Conservation (phyloP, 805 yeast species). For the Pichia cabralensis region DNA sequence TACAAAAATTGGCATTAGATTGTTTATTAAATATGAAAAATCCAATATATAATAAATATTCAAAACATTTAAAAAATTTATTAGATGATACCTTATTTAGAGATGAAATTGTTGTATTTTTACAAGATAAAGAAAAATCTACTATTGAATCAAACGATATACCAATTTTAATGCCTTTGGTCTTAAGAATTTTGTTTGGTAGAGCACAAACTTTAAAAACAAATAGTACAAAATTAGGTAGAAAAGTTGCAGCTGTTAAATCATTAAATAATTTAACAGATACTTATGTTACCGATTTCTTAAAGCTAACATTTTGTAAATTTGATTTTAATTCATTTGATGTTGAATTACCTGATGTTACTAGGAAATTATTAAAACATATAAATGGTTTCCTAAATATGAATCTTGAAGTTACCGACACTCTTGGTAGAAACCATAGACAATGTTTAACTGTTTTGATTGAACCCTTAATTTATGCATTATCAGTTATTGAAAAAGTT, state of each 20-base stretch:
- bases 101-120: conserved; percentile 68
- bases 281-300: conserved; percentile 45
- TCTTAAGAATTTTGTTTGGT: conserved; percentile 76
- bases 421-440: conserved; percentile 49
- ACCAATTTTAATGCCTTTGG: conserved; percentile 52
- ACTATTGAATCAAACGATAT: conserved; percentile 55
- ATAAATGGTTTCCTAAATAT: conserved; percentile 58
- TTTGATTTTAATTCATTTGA: conserved; percentile 33
- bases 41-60: conserved; percentile 51
- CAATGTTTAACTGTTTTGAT: conserved; percentile 40
- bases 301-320: conserved; percentile 50
- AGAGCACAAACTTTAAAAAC: conserved; percentile 62
- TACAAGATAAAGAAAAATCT: conserved; percentile 40
- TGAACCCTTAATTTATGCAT: conserved; percentile 46
- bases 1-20: conserved; percentile 66
- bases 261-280: conserved; percentile 49
- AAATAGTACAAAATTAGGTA: conserved; percentile 62
- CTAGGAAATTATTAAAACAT: conserved; percentile 33
- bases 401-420: conserved; percentile 42
- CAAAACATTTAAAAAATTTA: conserved; percentile 61
- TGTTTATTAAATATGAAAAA: conserved; percentile 58
- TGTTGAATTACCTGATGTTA: conserved; percentile 18
- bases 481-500: conserved; percentile 42
- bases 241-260: conserved; percentile 61
- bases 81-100: conserved; percentile 76